A percentile compares a stretch with the other conserved stretches of the same genome.
These are phyloP conservation scores for Ilex aquifolium DNA, from an alignment of 257 asterid species.

Conservation along the genomic window DNA sequence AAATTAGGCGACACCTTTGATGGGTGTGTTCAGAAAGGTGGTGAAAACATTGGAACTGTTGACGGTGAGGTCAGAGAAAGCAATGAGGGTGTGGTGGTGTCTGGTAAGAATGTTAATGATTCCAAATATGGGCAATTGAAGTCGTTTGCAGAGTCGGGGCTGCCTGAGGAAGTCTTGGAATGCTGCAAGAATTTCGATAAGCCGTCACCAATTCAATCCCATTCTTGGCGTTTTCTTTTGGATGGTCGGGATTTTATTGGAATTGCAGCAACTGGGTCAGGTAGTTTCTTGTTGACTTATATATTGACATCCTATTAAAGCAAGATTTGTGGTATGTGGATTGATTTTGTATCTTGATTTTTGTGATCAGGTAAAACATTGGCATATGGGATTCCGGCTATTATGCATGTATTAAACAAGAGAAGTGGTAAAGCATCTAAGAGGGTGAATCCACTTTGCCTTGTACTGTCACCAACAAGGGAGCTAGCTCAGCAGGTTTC, in stretches of 20 bases:
- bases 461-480: constrained; percentile 90
- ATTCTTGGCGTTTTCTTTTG: constrained; percentile 93
- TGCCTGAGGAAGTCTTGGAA: constrained; percentile 54
- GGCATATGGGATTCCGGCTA: constrained; percentile 95
- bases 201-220: constrained; percentile 94
- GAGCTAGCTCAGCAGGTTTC: constrained; percentile 95
- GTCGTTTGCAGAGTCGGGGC: constrained; percentile 64
- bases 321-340: background rate
- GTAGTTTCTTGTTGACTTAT: constrained; percentile 27
- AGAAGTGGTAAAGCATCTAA: constrained; percentile 34
- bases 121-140: constrained; percentile 53
- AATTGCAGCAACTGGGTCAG: constrained; percentile 94
- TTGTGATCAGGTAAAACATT: constrained; percentile 70
- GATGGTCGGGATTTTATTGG: constrained; percentile 94
- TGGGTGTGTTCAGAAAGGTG: background rate
- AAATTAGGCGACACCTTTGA: background rate
- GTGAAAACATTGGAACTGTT: background rate
- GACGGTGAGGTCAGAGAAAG: constrained; percentile 40
- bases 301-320: background rate
- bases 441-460: constrained; percentile 67
- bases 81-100: constrained; percentile 50
- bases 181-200: constrained; percentile 79
- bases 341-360: background rate
- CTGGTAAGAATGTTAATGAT: constrained; percentile 65
- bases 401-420: constrained; percentile 63